A percentile compares a stretch with the other conserved stretches of the same genome.
These are phyloP conservation scores for Cryptococcus floricola DNA, from an alignment of 1,284 basidiomycete genomes.

Conservation along the genomic window DNA sequence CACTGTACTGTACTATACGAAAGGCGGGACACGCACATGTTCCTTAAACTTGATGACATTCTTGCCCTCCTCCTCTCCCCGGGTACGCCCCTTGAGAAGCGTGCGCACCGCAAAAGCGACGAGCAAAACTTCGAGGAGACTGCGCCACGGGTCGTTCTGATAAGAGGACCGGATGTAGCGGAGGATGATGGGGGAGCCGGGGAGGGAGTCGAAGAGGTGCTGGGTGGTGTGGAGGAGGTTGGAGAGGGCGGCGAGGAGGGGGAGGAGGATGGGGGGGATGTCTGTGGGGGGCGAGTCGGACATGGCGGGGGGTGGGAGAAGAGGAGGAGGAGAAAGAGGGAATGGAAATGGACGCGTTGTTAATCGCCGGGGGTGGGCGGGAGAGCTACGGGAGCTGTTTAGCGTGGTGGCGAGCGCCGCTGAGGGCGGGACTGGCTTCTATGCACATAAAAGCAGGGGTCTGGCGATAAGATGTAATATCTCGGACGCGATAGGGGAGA, in stretches of 20 bases:
- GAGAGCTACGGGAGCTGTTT: too few species aligned
- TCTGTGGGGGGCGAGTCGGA: not conserved
- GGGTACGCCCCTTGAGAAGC: slow-evolving; percentile 79
- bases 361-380: too few species aligned
- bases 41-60: slow-evolving; percentile 87
- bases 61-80: slow-evolving; percentile 77
- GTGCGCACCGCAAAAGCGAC: slow-evolving; percentile 86
- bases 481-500: too few species aligned
- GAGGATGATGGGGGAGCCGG: not conserved
- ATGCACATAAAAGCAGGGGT: too few species aligned
- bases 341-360: not conserved
- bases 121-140: slow-evolving; percentile 84
- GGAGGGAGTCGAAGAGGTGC: not conserved
- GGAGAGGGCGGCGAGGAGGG: not conserved
- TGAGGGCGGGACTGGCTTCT: too few species aligned
- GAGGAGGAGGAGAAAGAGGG: not conserved
- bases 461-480: too few species aligned
- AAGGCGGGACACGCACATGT: slow-evolving; percentile 67
- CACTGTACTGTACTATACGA: too few species aligned
- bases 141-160: slow-evolving; percentile 89
- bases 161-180: slow-evolving; percentile 51
- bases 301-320: not conserved
- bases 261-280: not conserved
- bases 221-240: not conserved
- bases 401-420: too few species aligned